Conservation (phyloP, 1,284 basidiomycete species). For the Cutaneotrichosporon mucoides region DNA sequence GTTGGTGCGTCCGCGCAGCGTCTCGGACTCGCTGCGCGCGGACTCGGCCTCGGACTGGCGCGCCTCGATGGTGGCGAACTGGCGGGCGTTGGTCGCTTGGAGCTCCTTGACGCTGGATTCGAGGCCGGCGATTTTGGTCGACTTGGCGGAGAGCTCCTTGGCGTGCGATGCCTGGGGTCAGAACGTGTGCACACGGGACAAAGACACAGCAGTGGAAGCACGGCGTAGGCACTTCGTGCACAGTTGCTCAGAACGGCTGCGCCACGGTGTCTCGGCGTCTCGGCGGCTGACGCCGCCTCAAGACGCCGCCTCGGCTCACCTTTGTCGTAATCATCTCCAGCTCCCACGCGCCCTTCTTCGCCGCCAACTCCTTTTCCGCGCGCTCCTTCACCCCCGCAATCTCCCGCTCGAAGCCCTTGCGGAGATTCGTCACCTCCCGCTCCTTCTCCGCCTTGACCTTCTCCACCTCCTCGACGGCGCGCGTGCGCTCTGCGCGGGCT, state of each 20-base stretch:
- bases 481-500: conserved; percentile 59
- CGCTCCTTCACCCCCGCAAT: conserved; percentile 59
- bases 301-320: conserved; percentile 55
- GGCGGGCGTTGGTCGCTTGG: conserved; percentile 64
- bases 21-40: conserved; percentile 66
- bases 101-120: conserved; percentile 66
- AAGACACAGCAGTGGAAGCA: too few species aligned
- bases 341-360: conserved; percentile 67
- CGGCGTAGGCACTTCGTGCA: too few species aligned
- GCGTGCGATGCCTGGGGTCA: conserved; percentile 59
- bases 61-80: conserved; percentile 78
- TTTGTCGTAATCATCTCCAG: conserved; percentile 68
- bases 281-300: too few species aligned
- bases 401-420: conserved; percentile 73
- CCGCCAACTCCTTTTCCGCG: conserved; percentile 65
- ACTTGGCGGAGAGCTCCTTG: conserved; percentile 63
- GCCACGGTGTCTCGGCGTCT: too few species aligned
- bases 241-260: too few species aligned
- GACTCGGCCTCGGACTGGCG: conserved; percentile 84
- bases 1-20: conserved; percentile 66
- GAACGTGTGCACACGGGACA: too few species aligned
- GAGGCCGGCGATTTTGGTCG: conserved; percentile 62
- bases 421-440: conserved; percentile 61
- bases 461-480: conserved; percentile 48
- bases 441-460: conserved; percentile 61